Conservation (phyloP, 805 yeast genomes). For the Myxozyma sirexii region DNA sequence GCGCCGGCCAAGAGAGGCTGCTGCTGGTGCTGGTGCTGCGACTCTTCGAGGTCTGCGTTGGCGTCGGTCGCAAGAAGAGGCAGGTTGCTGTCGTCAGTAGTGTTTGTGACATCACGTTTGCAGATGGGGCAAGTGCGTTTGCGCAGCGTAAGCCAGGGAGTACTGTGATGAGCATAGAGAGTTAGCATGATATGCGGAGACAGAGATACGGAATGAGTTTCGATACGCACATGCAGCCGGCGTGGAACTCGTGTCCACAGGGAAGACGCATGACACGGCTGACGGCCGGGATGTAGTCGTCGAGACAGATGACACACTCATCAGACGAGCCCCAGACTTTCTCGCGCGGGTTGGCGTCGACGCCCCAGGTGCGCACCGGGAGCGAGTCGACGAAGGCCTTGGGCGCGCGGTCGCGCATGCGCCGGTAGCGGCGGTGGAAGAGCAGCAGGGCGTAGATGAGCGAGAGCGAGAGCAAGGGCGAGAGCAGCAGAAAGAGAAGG, state of each 20-base stretch:
- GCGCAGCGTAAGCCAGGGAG: constrained; percentile 62
- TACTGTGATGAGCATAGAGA: constrained; percentile 16
- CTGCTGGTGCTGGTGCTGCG: constrained; percentile 29
- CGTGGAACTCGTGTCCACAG: constrained; percentile 65
- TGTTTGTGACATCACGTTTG: constrained; percentile 46
- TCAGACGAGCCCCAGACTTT: constrained; percentile 49
- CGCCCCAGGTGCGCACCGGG: constrained; percentile 44
- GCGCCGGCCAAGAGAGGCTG: constrained; percentile 12
- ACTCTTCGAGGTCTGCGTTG: constrained; percentile 25
- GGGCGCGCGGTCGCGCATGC: constrained; percentile 45
- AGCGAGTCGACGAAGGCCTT: constrained; percentile 43
- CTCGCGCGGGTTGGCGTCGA: constrained; percentile 33
- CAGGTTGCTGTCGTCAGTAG: constrained; percentile 3
- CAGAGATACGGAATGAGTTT: background rate
- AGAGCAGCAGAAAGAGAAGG: constrained; percentile 43
- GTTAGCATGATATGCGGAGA: background rate
- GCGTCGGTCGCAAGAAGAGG: constrained; percentile 10
- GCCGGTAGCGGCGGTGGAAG: constrained; percentile 43
- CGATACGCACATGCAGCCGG: constrained; percentile 49
- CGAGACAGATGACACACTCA: constrained; percentile 65
- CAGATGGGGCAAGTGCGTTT: constrained; percentile 63
- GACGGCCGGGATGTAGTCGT: constrained; percentile 52
- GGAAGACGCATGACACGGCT: constrained; percentile 56
- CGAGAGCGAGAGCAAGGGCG: constrained; percentile 47
- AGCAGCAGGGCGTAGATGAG: constrained; percentile 44